These are phyloP conservation scores for Trichoderma koningiopsis DNA, from an alignment of 2,329 filamentous ascomycete species.

Conservation along the genomic window DNA sequence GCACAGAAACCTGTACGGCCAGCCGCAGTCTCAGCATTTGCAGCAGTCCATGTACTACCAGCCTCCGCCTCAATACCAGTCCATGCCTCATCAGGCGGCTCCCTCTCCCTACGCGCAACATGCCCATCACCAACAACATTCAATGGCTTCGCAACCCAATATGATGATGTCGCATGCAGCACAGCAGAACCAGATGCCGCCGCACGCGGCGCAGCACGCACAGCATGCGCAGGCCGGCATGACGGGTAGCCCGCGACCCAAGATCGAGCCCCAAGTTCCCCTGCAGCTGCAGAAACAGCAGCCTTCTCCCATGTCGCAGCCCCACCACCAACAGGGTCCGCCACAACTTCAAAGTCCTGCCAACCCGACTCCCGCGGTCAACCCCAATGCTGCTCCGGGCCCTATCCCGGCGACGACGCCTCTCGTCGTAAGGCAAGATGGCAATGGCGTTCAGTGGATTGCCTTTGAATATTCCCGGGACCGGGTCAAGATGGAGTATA, in stretches of 20 bases:
- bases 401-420: slow-evolving; percentile 97
- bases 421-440: slow-evolving; percentile 88
- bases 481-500: slow-evolving; percentile 99
- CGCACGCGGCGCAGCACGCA: slow-evolving; percentile 59
- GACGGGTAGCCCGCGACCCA: slow-evolving; percentile 63
- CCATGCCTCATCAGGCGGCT: slow-evolving; percentile 64
- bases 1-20: slow-evolving; percentile 82
- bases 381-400: slow-evolving; percentile 89
- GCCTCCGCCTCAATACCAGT: slow-evolving; percentile 63
- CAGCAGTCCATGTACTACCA: slow-evolving; percentile 79
- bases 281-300: slow-evolving; percentile 61
- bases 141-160: slow-evolving; percentile 65
- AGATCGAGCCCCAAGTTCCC: slow-evolving; percentile 64
- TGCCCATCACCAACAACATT: slow-evolving; percentile 52
- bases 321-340: slow-evolving; percentile 43
- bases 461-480: slow-evolving; percentile 97
- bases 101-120: slow-evolving; percentile 65
- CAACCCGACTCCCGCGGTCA: slow-evolving; percentile 57
- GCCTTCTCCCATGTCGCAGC: slow-evolving; percentile 45
- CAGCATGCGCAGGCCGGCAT: slow-evolving; percentile 58
- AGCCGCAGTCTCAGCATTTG: slow-evolving; percentile 75
- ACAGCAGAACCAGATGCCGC: slow-evolving; percentile 59
- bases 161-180: slow-evolving; percentile 67
- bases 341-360: slow-evolving; percentile 45
- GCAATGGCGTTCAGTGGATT: slow-evolving; percentile 98